Evolutionary conservation across 2,329 filamentous ascomycete genomes (phyloP).

Genomic region (Sarocladium strictum): DNA sequence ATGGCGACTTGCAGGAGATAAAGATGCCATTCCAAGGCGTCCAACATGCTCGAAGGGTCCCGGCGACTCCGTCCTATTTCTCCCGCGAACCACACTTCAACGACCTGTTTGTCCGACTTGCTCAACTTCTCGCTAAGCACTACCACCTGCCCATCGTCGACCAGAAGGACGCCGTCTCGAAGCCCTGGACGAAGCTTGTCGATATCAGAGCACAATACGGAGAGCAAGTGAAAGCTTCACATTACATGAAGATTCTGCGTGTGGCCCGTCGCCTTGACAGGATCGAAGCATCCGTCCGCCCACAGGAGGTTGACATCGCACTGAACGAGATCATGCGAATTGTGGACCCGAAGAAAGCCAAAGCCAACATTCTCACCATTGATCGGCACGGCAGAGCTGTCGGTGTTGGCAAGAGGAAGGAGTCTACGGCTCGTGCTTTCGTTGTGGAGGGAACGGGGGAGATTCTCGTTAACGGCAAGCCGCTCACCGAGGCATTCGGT

Average conservation of each 20-base stretch:
- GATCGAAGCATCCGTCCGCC: constrained; percentile 75
- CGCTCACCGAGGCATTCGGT: constrained; percentile 74
- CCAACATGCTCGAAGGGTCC: constrained; percentile 65
- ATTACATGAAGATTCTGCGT: constrained; percentile 71
- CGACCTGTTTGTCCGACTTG: constrained; percentile 72
- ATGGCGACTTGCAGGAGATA: constrained; percentile 15
- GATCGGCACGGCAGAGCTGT: constrained; percentile 74
- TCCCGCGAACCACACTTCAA: constrained; percentile 79
- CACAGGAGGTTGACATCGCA: constrained; percentile 58
- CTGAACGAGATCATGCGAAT: constrained; percentile 68
- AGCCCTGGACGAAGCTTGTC: constrained; percentile 74
- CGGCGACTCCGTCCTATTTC: constrained; percentile 90
- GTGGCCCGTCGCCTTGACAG: constrained; percentile 75
- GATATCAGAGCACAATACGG: constrained; percentile 69
- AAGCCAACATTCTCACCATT: constrained; percentile 56
- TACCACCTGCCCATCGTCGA: constrained; percentile 64
- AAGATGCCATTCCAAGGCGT: constrained; percentile 25
- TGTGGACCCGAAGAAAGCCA: constrained; percentile 63
- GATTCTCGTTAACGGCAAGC: constrained; percentile 83
- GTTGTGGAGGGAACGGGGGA: constrained; percentile 91
- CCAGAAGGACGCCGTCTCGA: constrained; percentile 59
- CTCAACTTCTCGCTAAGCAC: constrained; percentile 66
- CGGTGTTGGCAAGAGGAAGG: constrained; percentile 81
- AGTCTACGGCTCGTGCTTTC: constrained; percentile 76
- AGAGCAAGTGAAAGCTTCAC: constrained; percentile 67